Conservation (phyloP, 2,329 filamentous ascomycete species). For the Pseudocercospora eumusae region DNA sequence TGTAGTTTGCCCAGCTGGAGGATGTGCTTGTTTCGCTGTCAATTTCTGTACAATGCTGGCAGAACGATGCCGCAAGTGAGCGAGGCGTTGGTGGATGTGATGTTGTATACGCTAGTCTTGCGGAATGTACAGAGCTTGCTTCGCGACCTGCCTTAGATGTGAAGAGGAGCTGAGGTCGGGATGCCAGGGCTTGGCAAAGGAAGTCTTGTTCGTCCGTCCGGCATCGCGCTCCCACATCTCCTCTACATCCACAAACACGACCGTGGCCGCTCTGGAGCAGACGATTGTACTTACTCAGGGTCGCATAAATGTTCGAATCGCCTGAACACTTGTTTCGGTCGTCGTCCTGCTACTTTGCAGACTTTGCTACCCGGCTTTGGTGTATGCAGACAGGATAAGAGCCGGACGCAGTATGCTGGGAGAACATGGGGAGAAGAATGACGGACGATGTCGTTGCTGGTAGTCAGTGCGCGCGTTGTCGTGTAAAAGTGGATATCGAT, state of each 20-base stretch:
- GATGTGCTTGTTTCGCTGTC: neutral
- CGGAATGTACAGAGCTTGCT: neutral
- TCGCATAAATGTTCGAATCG: neutral
- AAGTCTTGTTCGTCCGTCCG: neutral
- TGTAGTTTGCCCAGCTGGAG: too few relatives aligned
- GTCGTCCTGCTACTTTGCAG: too few relatives aligned
- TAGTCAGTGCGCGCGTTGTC: too few relatives aligned
- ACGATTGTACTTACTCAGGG: neutral
- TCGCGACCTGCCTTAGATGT: too few relatives aligned
- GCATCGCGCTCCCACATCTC: neutral
- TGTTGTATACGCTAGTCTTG: neutral
- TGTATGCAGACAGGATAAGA: too few relatives aligned
- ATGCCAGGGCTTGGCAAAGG: neutral
- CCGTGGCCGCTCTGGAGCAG: neutral
- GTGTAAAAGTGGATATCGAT: too few relatives aligned
- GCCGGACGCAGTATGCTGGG: too few relatives aligned
- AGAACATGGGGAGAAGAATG: too few relatives aligned
- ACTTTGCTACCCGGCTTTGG: too few relatives aligned
- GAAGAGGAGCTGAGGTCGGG: neutral
- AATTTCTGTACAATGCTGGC: neutral
- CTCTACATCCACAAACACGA: neutral
- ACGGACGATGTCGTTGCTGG: too few relatives aligned
- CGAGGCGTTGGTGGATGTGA: neutral
- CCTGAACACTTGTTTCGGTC: too few relatives aligned
- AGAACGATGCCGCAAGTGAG: neutral